Conservation (phyloP, 805 yeast genomes). For the Lipomyces spencermartinsiae region DNA sequence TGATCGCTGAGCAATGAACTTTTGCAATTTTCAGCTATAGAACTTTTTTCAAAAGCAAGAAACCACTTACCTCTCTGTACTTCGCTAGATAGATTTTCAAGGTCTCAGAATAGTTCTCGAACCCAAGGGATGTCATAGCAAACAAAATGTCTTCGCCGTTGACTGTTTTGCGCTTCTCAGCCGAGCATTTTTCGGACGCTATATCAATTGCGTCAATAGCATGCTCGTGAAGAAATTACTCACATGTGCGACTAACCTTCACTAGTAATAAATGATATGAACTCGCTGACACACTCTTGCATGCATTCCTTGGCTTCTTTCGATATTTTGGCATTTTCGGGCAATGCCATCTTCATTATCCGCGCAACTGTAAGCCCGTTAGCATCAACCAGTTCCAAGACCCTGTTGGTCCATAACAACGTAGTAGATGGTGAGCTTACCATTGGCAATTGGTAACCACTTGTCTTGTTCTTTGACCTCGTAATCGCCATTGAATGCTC, state of each 20-base stretch:
- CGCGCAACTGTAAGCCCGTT: constrained; percentile 56
- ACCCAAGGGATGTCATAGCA: constrained; percentile 69
- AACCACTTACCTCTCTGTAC: constrained; percentile 55
- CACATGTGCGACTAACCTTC: constrained; percentile 47
- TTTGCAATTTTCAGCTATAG: neutral
- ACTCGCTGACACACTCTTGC: constrained; percentile 74
- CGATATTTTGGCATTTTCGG: constrained; percentile 74
- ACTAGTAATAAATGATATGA: constrained; percentile 69
- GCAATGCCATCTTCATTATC: constrained; percentile 76
- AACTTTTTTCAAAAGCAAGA: neutral
- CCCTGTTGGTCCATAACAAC: neutral
- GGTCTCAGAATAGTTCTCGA: constrained; percentile 73
- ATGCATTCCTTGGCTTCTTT: constrained; percentile 81
- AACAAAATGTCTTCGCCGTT: constrained; percentile 72
- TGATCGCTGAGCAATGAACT: constrained; percentile 26
- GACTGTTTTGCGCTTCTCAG: constrained; percentile 71
- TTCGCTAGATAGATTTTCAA: constrained; percentile 71
- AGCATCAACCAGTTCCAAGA: neutral
- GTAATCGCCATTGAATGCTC: constrained; percentile 44
- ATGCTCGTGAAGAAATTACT: neutral
- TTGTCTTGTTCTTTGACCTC: constrained; percentile 66
- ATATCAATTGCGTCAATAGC: neutral
- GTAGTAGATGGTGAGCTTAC: constrained; percentile 37
- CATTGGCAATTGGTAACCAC: constrained; percentile 68
- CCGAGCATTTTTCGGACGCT: constrained; percentile 64